Evolutionary conservation across 2,329 filamentous ascomycete species (phyloP), one percentile per base, ranked within the genome.

Genomic region (Trichoderma sp.): DNA sequence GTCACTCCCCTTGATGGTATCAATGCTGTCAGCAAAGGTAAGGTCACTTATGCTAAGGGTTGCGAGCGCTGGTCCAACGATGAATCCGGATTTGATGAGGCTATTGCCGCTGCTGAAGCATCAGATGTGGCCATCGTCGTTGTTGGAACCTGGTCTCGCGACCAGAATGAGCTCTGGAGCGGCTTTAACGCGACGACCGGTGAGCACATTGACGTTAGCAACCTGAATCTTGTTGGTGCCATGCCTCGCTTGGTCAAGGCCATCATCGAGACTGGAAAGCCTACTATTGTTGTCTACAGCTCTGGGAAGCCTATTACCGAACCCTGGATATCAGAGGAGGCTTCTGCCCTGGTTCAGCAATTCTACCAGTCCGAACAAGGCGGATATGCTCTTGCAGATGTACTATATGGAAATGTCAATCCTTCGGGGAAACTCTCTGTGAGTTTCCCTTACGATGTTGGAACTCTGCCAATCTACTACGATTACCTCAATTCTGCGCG

Each of bases 1-100:
- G 32, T 63, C 45, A 63, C 59, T 5, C 59, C 59, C 10, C 59
- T 63, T 9, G 59, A 63, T n/a, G 59, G 59, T 10, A 63, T 63
- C 42, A 63, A 48, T 2, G 15, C 59, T 27, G 29, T 63, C n/a
- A 63, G 59, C 45, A 63, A 34, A 7, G 59, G 59, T n/a, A 63
- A 63, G 10, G 45, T 63, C 45, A 52, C 59, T 27, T 63, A 63
- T 27, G 59, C 59, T 1, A 22, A 63, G 4, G 59, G 59, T 22
- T 63, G 59, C 29, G 59, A 63, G 32, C 59, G 59, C 12, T 63
- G 59, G 59, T 63, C 59, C 9, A 63, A 63, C 32, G 59, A 63
- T 5, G 59, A 63, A 17, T 63, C 59, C 9, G 59, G 59, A n/a
- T 63, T 63, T 22, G 59, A 63, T 19, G 59, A 63, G 15, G 59